These are phyloP conservation scores for Sporothrix pallida DNA, from an alignment of 2,329 filamentous ascomycete genomes.

Conservation along the genomic window DNA sequence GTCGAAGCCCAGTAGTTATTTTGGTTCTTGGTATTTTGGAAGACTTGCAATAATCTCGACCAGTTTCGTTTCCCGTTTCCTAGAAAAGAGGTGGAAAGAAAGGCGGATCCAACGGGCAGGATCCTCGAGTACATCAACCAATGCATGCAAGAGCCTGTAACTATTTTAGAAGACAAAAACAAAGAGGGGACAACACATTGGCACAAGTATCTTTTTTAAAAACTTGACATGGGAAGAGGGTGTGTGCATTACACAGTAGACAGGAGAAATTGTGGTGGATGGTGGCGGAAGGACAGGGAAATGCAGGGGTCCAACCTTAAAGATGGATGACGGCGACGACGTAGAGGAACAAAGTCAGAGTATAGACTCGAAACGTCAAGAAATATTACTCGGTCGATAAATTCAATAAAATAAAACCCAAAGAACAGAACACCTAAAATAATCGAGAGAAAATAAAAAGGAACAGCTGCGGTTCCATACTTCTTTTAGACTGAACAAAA, in stretches of 20 bases:
- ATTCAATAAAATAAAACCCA: background rate
- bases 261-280: background rate
- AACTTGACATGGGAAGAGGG: conserved; percentile 5
- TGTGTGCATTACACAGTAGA: background rate
- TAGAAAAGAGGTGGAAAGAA: background rate
- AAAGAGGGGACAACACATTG: background rate
- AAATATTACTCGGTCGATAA: background rate
- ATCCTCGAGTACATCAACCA: background rate
- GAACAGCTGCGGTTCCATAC: background rate
- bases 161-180: background rate
- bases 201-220: background rate
- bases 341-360: background rate
- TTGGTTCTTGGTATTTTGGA: conserved; percentile 11
- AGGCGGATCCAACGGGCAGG: background rate
- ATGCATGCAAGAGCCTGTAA: background rate
- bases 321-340: background rate
- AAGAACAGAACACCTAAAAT: background rate
- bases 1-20: background rate
- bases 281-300: background rate
- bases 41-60: background rate
- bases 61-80: background rate
- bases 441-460: background rate
- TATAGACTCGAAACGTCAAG: background rate
- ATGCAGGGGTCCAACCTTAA: conserved; percentile 23
- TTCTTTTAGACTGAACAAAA: conserved; percentile 11